Evolutionary conservation across 345 rosid genomes (phyloP), one percentile per base, ranked within the genome.

Genomic region (Kandelia obovata): DNA sequence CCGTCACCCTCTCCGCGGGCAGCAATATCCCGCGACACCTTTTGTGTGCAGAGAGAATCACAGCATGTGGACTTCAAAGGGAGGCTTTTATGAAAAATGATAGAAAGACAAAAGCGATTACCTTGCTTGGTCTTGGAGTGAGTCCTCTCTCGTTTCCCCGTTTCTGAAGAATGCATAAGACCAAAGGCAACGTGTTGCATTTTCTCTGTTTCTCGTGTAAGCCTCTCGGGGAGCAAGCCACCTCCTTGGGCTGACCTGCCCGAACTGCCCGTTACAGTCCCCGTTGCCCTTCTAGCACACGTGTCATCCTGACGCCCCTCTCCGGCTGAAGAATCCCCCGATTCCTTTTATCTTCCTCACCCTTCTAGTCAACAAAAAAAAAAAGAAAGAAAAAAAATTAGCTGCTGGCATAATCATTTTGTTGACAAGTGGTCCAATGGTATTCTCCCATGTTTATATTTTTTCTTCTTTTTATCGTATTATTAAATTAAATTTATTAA

Each of bases 141-240:
- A 43, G 49, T 15, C 49, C 31, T 27, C 11, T 59, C 11, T 53
- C 1, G 37, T 39, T 31, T 30, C 20, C 53, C 25, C 53, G 64
- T 57, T 63, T 60, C 27, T 21, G 62, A 61, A 51, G 43, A 53
- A 46, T 68, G 67, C 10, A 34, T 25, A 53, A 65, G 34, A 47
- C 63, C 56, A 43, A 58, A 15, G 62, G 71, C 71, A 26, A 71
- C 83, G 84, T 69, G 82, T 69, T 53, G 71, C 52, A 64, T 60
- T 67, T 64, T 53, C 58, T 68, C 31, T 4, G 19, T 58, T 70
- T 79, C 77, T 73, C 67, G n/a, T 35, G 68, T 49, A 53, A 63
- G 26, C 55, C 49, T 31, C 21, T 17, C 16, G 66, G 30, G 46
- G 28, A 30, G 28, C 25, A 35, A 26, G 74, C 62, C 70, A 71